Base-by-base conservation (phyloP, 2,329 filamentous ascomycete genomes). In the Alternaria burnsii region DNA sequence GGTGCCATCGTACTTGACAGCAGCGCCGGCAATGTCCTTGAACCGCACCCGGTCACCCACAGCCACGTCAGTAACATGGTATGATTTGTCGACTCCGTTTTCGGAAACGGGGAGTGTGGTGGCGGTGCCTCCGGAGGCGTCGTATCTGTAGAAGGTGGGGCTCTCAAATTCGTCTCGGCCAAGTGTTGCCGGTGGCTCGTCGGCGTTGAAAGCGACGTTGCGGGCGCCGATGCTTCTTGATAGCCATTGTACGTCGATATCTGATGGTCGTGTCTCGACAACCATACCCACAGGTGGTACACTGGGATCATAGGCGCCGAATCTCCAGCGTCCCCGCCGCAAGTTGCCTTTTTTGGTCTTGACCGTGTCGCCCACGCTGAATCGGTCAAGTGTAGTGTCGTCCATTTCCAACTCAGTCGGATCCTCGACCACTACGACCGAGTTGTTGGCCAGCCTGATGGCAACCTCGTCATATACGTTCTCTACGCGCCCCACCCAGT, bases 401-500 rank as follows among this genome's bases (percentile, higher is more conserved):
- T 77, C 72, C n/a, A 70, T 69, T 22, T 74, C 72, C 20, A 80
- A 73, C 40, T 85, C 81, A 12, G 76, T 69, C 0, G 83, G 76
- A 36, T 84, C 78, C 28, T 82, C 77, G 10, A 87, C 79, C 3
- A 84, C 80, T 9, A 88, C 86, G 3, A 88, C 82, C 32, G 80
- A 84, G 48, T 82, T 83, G 70, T 88, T 84, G 7, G 77, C 70
- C 12, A 88, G 78, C 42, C 79, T 81, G 26, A 89, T 62, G 2
- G 83, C 79, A 14, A 87, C 78, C 52, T 84, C 81, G 48, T 84
- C 80, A 30, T 80, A 77, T 44, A 84, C 77, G 3, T 82, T 78
- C 52, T 83, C 79, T 5, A 89, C 81, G 11, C 82, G 74, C 1
- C 87, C 87, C 4, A 88, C 71, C 84, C 86, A 88, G 64, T 85